phyloP scores from a whole-genome alignment of 2,329 filamentous ascomycete species.

The Xenoacremonium recifei region DNA sequence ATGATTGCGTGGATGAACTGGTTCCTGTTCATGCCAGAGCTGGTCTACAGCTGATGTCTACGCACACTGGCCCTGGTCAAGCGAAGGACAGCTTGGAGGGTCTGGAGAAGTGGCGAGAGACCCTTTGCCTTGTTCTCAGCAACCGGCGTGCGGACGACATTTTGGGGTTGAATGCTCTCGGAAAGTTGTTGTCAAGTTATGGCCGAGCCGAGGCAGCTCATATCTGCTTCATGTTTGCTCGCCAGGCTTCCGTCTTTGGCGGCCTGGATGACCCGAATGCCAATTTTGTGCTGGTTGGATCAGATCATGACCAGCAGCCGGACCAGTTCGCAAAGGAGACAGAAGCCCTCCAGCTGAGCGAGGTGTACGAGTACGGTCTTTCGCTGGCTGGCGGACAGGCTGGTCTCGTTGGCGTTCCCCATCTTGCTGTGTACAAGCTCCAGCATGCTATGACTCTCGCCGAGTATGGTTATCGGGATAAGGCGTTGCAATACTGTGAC shows the following conservation, averaged over 20 bases:
- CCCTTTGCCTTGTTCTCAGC: slow-evolving; percentile 78
- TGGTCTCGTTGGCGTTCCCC: slow-evolving; percentile 63
- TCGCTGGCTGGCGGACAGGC: slow-evolving; percentile 62
- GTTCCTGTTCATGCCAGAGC: slow-evolving; percentile 90
- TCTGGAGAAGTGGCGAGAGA: slow-evolving; percentile 92
- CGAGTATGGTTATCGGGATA: slow-evolving; percentile 76
- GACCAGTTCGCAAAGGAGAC: slow-evolving; percentile 75
- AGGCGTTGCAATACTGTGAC: slow-evolving; percentile 91
- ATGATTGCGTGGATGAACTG: slow-evolving; percentile 93
- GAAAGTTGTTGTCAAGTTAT: slow-evolving; percentile 79
- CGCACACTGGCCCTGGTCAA: slow-evolving; percentile 57
- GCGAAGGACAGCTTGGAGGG: slow-evolving; percentile 77
- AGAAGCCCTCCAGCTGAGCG: slow-evolving; percentile 88
- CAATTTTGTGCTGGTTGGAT: slow-evolving; percentile 80
- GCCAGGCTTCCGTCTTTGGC: slow-evolving; percentile 67
- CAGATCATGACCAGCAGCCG: slow-evolving; percentile 71
- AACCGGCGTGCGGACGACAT: slow-evolving; percentile 83
- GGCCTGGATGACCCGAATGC: slow-evolving; percentile 79
- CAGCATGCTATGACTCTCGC: slow-evolving; percentile 82
- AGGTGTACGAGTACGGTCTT: slow-evolving; percentile 89
- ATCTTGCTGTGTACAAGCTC: slow-evolving; percentile 88
- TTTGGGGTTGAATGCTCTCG: slow-evolving; percentile 75
- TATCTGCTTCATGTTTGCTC: slow-evolving; percentile 88
- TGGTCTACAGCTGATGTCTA: slow-evolving; percentile 86
- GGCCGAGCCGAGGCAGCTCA: slow-evolving; percentile 89